Evolutionary conservation across 176 grass and related monocot species (phyloP), one percentile per base, ranked within the genome.

Genomic region (Oryza punctata): DNA sequence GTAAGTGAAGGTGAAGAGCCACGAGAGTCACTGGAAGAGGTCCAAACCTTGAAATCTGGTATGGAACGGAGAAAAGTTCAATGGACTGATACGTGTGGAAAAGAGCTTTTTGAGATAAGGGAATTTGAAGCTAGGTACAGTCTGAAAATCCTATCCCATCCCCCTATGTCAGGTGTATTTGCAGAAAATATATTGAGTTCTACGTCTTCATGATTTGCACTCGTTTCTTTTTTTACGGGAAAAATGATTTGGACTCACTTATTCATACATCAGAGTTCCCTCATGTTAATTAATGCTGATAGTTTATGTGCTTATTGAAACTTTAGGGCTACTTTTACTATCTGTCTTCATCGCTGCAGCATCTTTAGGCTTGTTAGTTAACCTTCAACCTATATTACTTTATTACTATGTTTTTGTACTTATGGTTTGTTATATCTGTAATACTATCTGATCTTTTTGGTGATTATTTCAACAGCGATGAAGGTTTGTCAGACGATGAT

Each of bases 51-150:
- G 65, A 96, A 82, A 79, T 73, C 88, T 74, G 86, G 91, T 75
- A 73, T 94, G 52, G 87, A 91, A 47, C 84, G 87, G 69, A 90
- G 96, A 82, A 98, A 92, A 89, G 96, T 98, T 81, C 93, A 92
- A 67, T 98, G 96, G 96, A 98, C 93, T 64, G 96, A 96, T 87
- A 92, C 91, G 41, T 98, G 93, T 64, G 96, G 96, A 46, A 98
- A 95, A 80, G 91, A 98, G 11, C 96, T 96, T 75, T 94, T 91
- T 71, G 96, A 98, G 89, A 98, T 98, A 81, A 91, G 93, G 68
- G 96, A 98, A 84, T 98, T 98, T 77, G 91, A 96, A 87, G 88
- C 87, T 71, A 98, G 96, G 93, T 98, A 92, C 69, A 52, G 18
- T 87, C 11, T 21, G 18, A 69, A 65, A 27, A 57, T 46, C 67